Conservation (phyloP, 106 monocot species). For the Xerophyta viscosa region DNA sequence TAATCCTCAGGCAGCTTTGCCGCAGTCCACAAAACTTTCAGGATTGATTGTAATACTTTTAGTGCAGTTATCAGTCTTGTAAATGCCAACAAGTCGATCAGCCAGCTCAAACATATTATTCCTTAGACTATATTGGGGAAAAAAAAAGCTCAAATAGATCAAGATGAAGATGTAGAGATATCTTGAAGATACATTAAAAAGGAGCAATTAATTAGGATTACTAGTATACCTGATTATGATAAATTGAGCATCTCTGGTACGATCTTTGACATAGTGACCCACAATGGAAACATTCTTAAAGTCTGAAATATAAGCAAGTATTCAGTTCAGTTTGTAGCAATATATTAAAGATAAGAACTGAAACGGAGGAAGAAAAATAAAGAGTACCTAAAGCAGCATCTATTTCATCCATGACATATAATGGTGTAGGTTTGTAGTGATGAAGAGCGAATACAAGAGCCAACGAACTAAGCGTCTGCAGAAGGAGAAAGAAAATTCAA, state of each 20-base stretch:
- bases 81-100: constrained; percentile 89
- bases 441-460: constrained; percentile 87
- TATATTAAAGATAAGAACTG: background rate
- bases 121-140: constrained; percentile 49
- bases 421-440: constrained; percentile 95
- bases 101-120: constrained; percentile 99
- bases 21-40: constrained; percentile 51
- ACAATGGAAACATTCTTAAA: constrained; percentile 99
- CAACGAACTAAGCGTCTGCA: constrained; percentile 3
- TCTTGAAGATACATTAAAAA: background rate
- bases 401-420: constrained; percentile 99
- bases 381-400: constrained; percentile 89
- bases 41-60: constrained; percentile 95
- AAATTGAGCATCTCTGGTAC: constrained; percentile 89
- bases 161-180: too few relatives aligned
- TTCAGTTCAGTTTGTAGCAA: background rate
- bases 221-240: constrained; percentile 73
- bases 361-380: background rate
- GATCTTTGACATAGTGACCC: constrained; percentile 71
- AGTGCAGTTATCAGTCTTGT: constrained; percentile 98
- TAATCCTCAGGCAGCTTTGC: constrained; percentile 18
- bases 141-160: background rate
- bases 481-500: too few relatives aligned
- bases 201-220: background rate
- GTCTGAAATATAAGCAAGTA: constrained; percentile 31